phyloP scores from a whole-genome alignment of 1,139 yeast species.

The Debaryomycetaceae sp. region DNA sequence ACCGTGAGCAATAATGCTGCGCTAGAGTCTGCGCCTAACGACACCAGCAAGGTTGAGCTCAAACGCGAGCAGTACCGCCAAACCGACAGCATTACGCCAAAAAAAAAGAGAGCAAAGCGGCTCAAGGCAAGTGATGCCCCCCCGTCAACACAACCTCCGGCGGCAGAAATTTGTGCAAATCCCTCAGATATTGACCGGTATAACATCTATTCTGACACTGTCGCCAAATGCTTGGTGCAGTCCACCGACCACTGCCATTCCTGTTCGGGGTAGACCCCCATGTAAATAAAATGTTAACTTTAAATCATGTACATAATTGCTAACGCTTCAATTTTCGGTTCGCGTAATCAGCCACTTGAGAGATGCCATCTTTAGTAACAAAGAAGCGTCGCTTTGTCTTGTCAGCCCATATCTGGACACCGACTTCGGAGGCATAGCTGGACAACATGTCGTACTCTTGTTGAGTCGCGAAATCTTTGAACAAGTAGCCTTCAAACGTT shows the following conservation, averaged over 20 bases:
- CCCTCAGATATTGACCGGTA: neutral
- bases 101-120: slow-evolving; percentile 1
- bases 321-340: slow-evolving; percentile 37
- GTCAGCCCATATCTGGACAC: slow-evolving; percentile 81
- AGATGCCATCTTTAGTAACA: slow-evolving; percentile 74
- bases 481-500: slow-evolving; percentile 78
- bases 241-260: slow-evolving; percentile 32
- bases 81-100: slow-evolving; percentile 1
- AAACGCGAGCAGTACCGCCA: neutral
- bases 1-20: too few relatives aligned
- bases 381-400: slow-evolving; percentile 64
- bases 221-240: slow-evolving; percentile 27
- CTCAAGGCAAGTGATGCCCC: too few relatives aligned
- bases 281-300: neutral
- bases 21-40: slow-evolving; percentile 1
- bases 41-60: slow-evolving; percentile 12
- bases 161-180: neutral
- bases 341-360: slow-evolving; percentile 80
- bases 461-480: slow-evolving; percentile 71
- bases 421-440: slow-evolving; percentile 80
- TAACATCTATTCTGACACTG: slow-evolving; percentile 23
- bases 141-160: neutral
- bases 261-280: slow-evolving; percentile 27
- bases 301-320: neutral
- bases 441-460: slow-evolving; percentile 67